phyloP scores from a whole-genome alignment of 345 rosid species.

The Melaleuca alternifolia region DNA sequence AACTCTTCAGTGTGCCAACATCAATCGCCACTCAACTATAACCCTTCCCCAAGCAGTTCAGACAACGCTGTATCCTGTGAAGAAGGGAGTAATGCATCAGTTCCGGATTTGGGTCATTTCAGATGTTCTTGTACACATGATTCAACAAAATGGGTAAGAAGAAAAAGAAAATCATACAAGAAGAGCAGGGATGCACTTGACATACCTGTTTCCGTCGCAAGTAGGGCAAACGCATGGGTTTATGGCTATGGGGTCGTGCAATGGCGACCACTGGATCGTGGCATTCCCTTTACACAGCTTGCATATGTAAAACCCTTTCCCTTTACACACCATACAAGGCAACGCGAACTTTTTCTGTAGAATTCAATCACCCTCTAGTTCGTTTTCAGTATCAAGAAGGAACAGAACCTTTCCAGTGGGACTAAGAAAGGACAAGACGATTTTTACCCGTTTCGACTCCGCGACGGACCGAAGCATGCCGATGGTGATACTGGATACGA shows the following conservation, averaged over 20 bases:
- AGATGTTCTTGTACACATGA: neutral
- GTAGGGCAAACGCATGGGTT: slow-evolving; percentile 90
- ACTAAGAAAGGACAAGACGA: neutral
- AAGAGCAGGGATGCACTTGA: neutral
- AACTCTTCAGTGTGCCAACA: neutral
- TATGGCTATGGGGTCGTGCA: slow-evolving; percentile 64
- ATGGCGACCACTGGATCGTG: slow-evolving; percentile 63
- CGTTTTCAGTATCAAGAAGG: neutral
- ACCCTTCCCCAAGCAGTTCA: slow-evolving; percentile 68
- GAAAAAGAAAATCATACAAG: neutral
- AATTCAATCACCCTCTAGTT: neutral
- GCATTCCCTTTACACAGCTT: slow-evolving; percentile 76
- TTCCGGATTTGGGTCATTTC: neutral
- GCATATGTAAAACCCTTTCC: slow-evolving; percentile 80
- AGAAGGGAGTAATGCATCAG: neutral
- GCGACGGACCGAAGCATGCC: slow-evolving; percentile 1
- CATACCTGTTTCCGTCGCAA: slow-evolving; percentile 82
- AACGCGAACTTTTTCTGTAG: slow-evolving; percentile 34
- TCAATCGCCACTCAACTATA: neutral
- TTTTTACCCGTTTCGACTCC: slow-evolving; percentile 6
- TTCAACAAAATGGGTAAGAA: neutral
- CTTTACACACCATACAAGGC: slow-evolving; percentile 54
- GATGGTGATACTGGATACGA: slow-evolving; percentile 2
- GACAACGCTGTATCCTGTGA: slow-evolving; percentile 71
- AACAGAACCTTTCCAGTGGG: neutral